These are phyloP conservation scores for Crepidotus variabilis DNA, from an alignment of 768 basidiomycete genomes.

Conservation along the genomic window DNA sequence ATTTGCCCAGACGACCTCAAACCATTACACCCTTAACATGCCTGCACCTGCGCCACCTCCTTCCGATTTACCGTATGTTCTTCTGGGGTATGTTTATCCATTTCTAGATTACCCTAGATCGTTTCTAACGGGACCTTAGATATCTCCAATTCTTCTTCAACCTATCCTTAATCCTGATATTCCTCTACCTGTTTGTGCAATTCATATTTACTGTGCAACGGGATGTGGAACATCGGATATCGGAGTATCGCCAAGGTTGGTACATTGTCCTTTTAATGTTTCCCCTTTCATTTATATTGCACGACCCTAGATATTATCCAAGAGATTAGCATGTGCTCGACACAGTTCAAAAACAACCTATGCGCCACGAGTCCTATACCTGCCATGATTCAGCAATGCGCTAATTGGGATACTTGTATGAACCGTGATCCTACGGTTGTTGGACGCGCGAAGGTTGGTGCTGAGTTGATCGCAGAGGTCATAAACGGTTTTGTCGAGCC, in stretches of 20 bases:
- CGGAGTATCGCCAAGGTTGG: slow-evolving; percentile 86
- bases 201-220: slow-evolving; percentile 88
- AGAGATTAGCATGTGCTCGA: slow-evolving; percentile 85
- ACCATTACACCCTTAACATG: slow-evolving; percentile 84
- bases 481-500: slow-evolving; percentile 96
- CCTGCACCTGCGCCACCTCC: slow-evolving; percentile 52
- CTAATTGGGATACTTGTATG: slow-evolving; percentile 93
- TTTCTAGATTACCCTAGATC: slow-evolving; percentile 1
- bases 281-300: not conserved
- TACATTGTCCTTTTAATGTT: slow-evolving; percentile 6
- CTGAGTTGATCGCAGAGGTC: slow-evolving; percentile 94
- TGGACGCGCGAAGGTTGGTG: slow-evolving; percentile 85
- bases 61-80: slow-evolving; percentile 73
- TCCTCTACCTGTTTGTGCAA: slow-evolving; percentile 80
- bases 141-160: slow-evolving; percentile 97
- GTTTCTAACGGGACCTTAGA: slow-evolving; percentile 33
- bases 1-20: slow-evolving; percentile 55
- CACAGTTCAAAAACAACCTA: slow-evolving; percentile 77
- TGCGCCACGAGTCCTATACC: slow-evolving; percentile 78
- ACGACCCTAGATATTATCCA: slow-evolving; percentile 72
- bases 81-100: slow-evolving; percentile 67
- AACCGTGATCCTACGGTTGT: slow-evolving; percentile 87
- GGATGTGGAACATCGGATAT: slow-evolving; percentile 85
- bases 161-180: slow-evolving; percentile 73
- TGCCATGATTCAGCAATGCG: slow-evolving; percentile 84